A percentile compares a stretch with the other conserved stretches of the same genome.
phyloP scores from a whole-genome alignment of 768 basidiomycete genomes.

The Sporobolomyces pararoseus region DNA sequence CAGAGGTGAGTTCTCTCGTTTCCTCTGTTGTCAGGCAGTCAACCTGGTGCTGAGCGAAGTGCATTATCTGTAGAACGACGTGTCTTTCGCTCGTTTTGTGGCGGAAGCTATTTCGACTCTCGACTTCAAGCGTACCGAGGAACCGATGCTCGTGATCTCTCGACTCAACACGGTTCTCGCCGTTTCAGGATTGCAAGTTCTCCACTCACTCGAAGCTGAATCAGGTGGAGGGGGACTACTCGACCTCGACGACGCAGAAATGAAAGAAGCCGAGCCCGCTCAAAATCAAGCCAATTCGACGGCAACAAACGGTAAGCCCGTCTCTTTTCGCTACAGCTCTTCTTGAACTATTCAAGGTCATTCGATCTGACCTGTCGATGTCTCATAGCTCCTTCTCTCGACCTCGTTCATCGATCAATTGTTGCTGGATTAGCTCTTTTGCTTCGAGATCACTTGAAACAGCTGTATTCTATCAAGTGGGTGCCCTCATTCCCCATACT shows the following conservation, averaged over 20 bases:
- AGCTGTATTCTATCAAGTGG: slow-evolving; percentile 71
- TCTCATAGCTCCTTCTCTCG: neutral
- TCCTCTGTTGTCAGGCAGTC: neutral
- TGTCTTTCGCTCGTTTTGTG: slow-evolving; percentile 85
- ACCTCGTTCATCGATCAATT: slow-evolving; percentile 56
- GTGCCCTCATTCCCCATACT: neutral
- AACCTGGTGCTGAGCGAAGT: neutral
- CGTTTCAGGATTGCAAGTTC: slow-evolving; percentile 73
- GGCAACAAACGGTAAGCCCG: neutral
- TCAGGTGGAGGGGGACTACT: slow-evolving; percentile 23
- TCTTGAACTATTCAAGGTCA: neutral
- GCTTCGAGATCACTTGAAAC: slow-evolving; percentile 79
- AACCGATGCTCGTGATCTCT: slow-evolving; percentile 78
- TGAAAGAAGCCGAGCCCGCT: slow-evolving; percentile 8
- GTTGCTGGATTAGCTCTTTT: slow-evolving; percentile 80
- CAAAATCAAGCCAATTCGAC: neutral
- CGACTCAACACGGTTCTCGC: slow-evolving; percentile 70
- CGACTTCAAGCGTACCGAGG: slow-evolving; percentile 94
- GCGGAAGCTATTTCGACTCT: slow-evolving; percentile 87
- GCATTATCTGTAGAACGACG: slow-evolving; percentile 60
- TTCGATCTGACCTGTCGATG: too few species aligned
- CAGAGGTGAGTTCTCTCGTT: slow-evolving; percentile 56
- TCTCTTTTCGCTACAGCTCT: neutral
- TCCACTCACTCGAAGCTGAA: slow-evolving; percentile 63
- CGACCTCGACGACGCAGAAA: slow-evolving; percentile 17